A percentile compares a stretch with the other conserved stretches of the same genome.
phyloP scores from a whole-genome alignment of 2,329 filamentous ascomycete species.

The Fusarium citri region DNA sequence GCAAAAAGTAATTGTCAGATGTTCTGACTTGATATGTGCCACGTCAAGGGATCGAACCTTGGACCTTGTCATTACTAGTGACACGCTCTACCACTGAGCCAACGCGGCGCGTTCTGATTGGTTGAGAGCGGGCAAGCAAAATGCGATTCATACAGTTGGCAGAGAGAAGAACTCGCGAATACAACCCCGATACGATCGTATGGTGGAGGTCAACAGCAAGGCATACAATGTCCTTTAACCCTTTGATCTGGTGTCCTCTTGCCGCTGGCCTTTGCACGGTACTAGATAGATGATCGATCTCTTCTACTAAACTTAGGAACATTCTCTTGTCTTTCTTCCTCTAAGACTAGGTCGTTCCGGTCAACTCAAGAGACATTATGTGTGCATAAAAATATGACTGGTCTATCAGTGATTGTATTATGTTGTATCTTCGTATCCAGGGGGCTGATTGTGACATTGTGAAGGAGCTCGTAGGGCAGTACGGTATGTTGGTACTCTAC shows the following conservation, averaged over 20 bases:
- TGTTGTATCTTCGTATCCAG: conserved; percentile 71
- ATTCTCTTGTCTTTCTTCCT: not conserved
- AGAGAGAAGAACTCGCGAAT: not conserved
- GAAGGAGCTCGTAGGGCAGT: conserved; percentile 76
- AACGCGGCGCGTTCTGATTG: conserved; percentile 2
- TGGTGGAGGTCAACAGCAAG: not conserved
- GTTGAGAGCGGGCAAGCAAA: not conserved
- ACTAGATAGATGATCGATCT: not conserved
- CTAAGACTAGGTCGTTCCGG: rapidly evolving
- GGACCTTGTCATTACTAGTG: conserved; percentile 12
- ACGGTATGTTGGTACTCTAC: conserved; percentile 79
- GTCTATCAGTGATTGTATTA: not conserved
- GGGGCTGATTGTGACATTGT: conserved; percentile 65
- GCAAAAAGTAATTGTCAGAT: not conserved
- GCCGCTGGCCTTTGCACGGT: not conserved
- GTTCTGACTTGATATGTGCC: not conserved
- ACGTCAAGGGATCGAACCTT: conserved; percentile 9
- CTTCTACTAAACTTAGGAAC: too few relatives aligned
- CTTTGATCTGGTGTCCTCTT: not conserved
- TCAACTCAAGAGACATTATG: not conserved
- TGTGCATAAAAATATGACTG: not conserved
- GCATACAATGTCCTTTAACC: not conserved
- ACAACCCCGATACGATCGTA: not conserved
- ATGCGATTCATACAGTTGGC: rapidly evolving
- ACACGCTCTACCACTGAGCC: conserved; percentile 15